Evolutionary conservation across 306 rosid species (phyloP), one percentile per base, ranked within the genome.

Genomic region (Castanopsis chinensis): DNA sequence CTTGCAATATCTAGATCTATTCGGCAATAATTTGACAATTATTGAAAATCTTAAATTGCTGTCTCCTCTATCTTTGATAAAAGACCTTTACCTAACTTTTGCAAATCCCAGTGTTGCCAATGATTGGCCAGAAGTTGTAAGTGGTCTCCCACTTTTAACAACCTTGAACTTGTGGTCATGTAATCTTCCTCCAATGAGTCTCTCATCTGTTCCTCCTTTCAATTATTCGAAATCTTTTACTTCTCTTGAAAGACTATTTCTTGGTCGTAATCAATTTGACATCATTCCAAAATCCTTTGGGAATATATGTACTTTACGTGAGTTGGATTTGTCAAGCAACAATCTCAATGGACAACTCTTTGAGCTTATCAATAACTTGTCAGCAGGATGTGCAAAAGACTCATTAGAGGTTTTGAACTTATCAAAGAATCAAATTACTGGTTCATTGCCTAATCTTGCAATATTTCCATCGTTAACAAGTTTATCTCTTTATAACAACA

Each of bases 21-120:
- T 3, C 0, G 0, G 27, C 4, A 4, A 14, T 20, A 0, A 2
- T 14, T 5, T 9, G 6, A 13, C 2, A 5, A 7, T 23, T 2
- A 20, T 0, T 6, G 19, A n/a, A 5, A 49, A 77, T 76, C 54
- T 74, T 64, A 21, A 74, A 7, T 80, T 75, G 79, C 23, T 65
- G 7, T 27, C 74, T 35, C 14, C 25, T 64, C 72, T 75, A 7
- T 32, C 58, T 9, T 69, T 71, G 3, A 9, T 81, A 13, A 53
- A 12, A 9, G 1, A 5, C 27, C 65, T 81, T 14, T 1, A 12
- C 5, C 20, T 81, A 12, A 0, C 0, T 0, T 0, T 0, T 11
- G 27, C 59, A 0, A 45, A 81, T 3, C 70, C 75, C 6, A 20
- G 28, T 4, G 18, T 6, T 11, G 65, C 67, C 6, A n/a, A 5